Base-by-base conservation (phyloP, 106 monocot species). In the Platanthera zijinensis region DNA sequence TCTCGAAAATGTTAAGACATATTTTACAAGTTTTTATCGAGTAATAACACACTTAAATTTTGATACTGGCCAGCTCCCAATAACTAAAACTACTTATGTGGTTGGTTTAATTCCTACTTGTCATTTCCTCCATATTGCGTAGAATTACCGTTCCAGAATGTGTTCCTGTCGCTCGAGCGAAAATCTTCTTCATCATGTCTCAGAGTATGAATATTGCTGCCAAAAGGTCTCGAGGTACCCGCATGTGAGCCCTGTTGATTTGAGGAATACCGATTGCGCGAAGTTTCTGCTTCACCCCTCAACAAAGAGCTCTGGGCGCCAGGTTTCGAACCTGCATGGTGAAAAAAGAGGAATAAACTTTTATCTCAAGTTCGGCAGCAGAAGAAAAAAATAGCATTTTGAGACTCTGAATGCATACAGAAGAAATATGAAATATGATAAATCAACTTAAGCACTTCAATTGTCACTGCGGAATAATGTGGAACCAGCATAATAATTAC, bases 61-160 rank as follows among this genome's bases (percentile, higher is more conserved):
- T 39, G 1, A 39, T 39, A 39, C 39, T 39, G 39, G 39, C 39
- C 39, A 39, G 39, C 39, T 39, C 39, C 39, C 2, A 39, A 39
- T 39, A 39, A 39, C 39, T 39, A 39, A 39, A 39, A 39, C 39
- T 39, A 1, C 39, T 39, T 39, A 39, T 39, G 53, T 53, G 53
- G 14, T 53, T 10, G 39, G 39, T 39, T 39, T 39, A 62, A 62
- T 12, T 76, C 78, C 71, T 85, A 86, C 66, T 83, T 86, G 63
- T 95, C 86, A 61, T 92, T 85, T 8, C 95, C 92, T 59, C 95
- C 95, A 83, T 82, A 96, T 77, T 96, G 85, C 14, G 95, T 96
- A 70, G 95, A 96, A 76, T 96, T 96, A 17, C 95, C 95, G 76
- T 96, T 96, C 95, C 95, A 96, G 69, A 87, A 96, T 17, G 82